Evolutionary conservation across 176 grass and related monocot genomes (phyloP), one percentile per base, ranked within the genome.

Genomic region (Elymus sibiricus): DNA sequence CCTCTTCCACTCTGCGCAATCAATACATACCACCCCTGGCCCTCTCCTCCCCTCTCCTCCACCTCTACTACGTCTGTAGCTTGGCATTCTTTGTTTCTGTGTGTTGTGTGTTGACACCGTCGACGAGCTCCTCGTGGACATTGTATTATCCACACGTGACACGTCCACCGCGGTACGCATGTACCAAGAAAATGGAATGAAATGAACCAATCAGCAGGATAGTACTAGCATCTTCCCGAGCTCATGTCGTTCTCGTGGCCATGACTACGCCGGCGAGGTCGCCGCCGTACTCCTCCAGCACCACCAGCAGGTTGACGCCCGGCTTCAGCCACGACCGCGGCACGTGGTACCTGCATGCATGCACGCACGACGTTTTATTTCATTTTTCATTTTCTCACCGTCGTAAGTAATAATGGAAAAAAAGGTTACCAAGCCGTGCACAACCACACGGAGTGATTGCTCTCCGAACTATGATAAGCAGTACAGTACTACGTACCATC

Each of bases 251-350:
- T 38, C 93, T 90, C 15, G 87, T 95, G 35, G 89, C 90, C 40
- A 92, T 46, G 0, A 71, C 26, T 26, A 95, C 89, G 31, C 90
- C 84, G 28, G 88, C 9, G 43, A 92, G 86, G 72, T 95, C 80
- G 79, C 93, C 90, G 55, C 86, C 93, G 83, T 87, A 89, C 83
- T 95, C 93, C 75, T 95, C 93, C 35, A 95, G 87, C 72, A 92
- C 80, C 64, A 95, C 93, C 32, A 92, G 60, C 64, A 92, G 88
- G 83, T 95, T 95, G 2, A 90, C 90, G 22, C 76, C 92, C 0
- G 90, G 90, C 66, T 92, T 95, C 47, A 95, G 90, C 93, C 93
- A 95, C 16, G 93, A 95, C 14, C 90, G 86, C 16, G 93, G 93
- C 55, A 95, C 90, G n/a, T 95, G 93, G 81, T 95, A 95, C 92